Percentiles rank a stretch among this genome's conserved stretches.
Evolutionary conservation across 2,329 filamentous ascomycete species (phyloP).

Genomic region (Fusarium ambrosium): DNA sequence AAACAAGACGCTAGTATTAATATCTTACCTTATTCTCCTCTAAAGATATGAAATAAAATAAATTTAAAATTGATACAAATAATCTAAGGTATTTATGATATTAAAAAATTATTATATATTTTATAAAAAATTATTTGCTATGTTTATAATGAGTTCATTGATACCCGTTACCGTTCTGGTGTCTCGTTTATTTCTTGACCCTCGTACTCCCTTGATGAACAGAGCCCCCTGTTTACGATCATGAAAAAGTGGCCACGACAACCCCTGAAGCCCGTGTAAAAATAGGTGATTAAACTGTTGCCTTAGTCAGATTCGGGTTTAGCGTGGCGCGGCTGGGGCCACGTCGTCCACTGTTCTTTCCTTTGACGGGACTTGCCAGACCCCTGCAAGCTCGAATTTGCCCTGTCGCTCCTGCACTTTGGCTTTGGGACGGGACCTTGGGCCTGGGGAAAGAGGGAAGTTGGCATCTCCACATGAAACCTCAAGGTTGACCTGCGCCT

Average conservation of each 20-base stretch:
- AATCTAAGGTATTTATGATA: too few species aligned
- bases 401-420: conserved; percentile 7
- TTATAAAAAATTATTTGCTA: too few species aligned
- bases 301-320: conserved; percentile 21
- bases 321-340: conserved; percentile 32
- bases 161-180: too few species aligned
- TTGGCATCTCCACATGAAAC: conserved; percentile 11
- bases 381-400: conserved; percentile 23
- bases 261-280: conserved; percentile 33
- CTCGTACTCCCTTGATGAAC: not conserved
- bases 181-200: too few species aligned
- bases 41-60: too few species aligned
- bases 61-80: too few species aligned
- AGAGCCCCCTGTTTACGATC: conserved; percentile 25
- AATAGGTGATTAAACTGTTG: conserved; percentile 19
- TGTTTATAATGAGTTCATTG: too few species aligned
- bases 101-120: too few species aligned
- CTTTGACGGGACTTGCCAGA: conserved; percentile 9
- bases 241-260: conserved; percentile 15
- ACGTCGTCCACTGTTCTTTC: conserved; percentile 34
- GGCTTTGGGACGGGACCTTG: conserved; percentile 1
- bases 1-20: too few species aligned
- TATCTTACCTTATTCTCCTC: too few species aligned
- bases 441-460: conserved; percentile 13
- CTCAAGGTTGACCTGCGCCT: conserved; percentile 1